Base-by-base conservation (phyloP, 2,329 filamentous ascomycete species). In the Xylariales sp. region DNA sequence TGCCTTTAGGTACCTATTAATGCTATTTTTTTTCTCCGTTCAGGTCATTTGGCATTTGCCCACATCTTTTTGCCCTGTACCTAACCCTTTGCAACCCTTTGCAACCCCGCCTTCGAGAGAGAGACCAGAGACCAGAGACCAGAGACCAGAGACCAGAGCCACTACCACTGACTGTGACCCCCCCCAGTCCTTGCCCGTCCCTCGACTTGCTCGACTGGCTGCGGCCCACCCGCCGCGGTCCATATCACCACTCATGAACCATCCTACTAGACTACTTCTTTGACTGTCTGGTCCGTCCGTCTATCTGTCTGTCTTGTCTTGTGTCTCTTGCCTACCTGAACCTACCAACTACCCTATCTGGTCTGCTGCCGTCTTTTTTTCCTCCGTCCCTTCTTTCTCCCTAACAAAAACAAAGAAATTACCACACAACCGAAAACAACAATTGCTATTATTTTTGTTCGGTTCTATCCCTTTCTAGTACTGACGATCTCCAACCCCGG, bases 51-150 rank as follows among this genome's bases (percentile, higher is more conserved):
- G 64, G 53, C 61, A 65, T 58, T 53, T 61, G 62, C 62, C 65
- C 65, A 62, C 60, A 64, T 61, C 57, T 59, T 65, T 55, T 52
- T 57, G 30, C 60, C 64, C 67, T 69, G 66, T 58, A 70, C 68
- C 57, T 39, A 10, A 39, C 36, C 8, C 36, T 39, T n/a, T n/a
- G n/a, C n/a, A n/a, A n/a, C 8, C 36, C 67, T 67, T 67, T 50
- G 54, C 67, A 69, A 71, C 69, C 69, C 69, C 69, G 69, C 69
- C 69, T 63, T 69, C 64, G 64, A 46, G 23, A 23, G 23, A 23
- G 23, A 23, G n/a, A n/a, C n/a, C n/a, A n/a, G 23, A 23, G 23
- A 23, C 23, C 23, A 23, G 23, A 23, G 23, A 23, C 23, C 23
- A 23, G 23, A 23, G 23, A 23, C 23, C 23, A 23, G 23, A 23